Evolutionary conservation across 1,284 basidiomycete genomes (phyloP).

Genomic region (Sporisorium graminicola): DNA sequence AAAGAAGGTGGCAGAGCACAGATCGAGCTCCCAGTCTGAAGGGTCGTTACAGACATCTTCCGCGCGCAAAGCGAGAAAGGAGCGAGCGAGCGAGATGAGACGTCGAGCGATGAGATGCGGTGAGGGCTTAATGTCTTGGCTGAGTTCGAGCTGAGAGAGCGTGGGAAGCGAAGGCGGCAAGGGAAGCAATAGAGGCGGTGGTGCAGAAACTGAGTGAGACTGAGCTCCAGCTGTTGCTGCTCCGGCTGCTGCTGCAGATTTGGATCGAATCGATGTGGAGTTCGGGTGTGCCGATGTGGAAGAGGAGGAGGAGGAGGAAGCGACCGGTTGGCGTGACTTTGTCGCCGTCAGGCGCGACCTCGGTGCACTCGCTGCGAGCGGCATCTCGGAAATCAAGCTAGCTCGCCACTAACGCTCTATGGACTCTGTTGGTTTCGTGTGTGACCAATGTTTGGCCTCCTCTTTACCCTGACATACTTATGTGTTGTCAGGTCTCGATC

Average conservation of each 20-base stretch:
- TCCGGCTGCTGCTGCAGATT: background rate
- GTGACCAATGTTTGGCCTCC: background rate
- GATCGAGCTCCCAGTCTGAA: constrained; percentile 38
- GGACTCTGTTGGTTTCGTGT: too few relatives aligned
- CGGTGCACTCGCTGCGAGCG: constrained; percentile 35
- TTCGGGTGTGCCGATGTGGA: constrained; percentile 26
- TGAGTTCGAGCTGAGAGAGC: constrained; percentile 22
- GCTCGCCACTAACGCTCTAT: background rate
- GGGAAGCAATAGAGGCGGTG: constrained; percentile 13
- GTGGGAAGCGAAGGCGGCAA: constrained; percentile 43
- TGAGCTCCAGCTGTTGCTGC: background rate
- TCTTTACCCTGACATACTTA: too few relatives aligned
- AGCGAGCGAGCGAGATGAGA: constrained; percentile 38
- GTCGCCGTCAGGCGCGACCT: constrained; percentile 33
- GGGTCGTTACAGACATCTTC: constrained; percentile 13
- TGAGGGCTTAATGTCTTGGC: constrained; percentile 16
- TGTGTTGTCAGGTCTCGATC: too few relatives aligned
- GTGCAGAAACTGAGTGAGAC: constrained; percentile 10
- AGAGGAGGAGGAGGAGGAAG: constrained; percentile 22
- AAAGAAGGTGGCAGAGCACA: constrained; percentile 62
- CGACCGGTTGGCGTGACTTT: constrained; percentile 32
- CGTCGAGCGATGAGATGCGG: constrained; percentile 33
- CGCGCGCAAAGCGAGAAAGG: constrained; percentile 25
- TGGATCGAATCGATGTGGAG: constrained; percentile 13
- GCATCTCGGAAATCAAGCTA: constrained; percentile 23